Base-by-base conservation (phyloP, 2,329 filamentous ascomycete species). In the Teratosphaeria destructans region DNA sequence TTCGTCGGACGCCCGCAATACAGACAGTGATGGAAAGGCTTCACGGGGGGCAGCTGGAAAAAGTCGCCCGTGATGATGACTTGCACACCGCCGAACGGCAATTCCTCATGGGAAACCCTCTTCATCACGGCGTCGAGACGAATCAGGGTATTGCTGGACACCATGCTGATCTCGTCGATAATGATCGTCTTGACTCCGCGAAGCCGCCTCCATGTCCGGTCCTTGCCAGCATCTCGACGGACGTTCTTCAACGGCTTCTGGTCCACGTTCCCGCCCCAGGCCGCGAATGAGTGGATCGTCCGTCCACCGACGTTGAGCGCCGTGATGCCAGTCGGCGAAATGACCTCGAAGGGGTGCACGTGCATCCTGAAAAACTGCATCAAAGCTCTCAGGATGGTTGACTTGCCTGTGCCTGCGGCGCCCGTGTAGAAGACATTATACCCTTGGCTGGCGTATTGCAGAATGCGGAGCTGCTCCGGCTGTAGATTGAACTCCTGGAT, bases 81-180 rank as follows among this genome's bases (percentile, higher is more conserved):
- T 23, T 55, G 57, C 35, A 55, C 16, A 35, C 57, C 52, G 8
- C 57, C 57, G 14, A 59, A 59, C 8, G 57, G 56, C 12, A 6
- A 4, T 10, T 37, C 19, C 2, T 1, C 19, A 6, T 49, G 2
- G 2, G 26, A 8, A 3, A 49, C n/a, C 10, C 19, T 2, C 16
- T 49, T 6, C 43, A 49, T 2, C n/a, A 49, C 43, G 19, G 43
- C 68, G 59, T 81, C 79, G 14, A 82, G 69, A 11, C 81, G 76
- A 61, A 82, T 78, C 37, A 84, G 78, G 56, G 79, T 74, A 3
- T 76, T 67, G 58, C 79, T 82, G 54, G 83, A 81, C 0, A 85
- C 75, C 84, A 86, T 87, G 61, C 79, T 83, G 60, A 87, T 81
- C 69, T 87, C 84, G 64, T 86, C 83, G 14, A 87, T 81, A 29